These are phyloP conservation scores for Globisporangium sylvaticum DNA, from an alignment of 352 stramenopile species.

Conservation along the genomic window DNA sequence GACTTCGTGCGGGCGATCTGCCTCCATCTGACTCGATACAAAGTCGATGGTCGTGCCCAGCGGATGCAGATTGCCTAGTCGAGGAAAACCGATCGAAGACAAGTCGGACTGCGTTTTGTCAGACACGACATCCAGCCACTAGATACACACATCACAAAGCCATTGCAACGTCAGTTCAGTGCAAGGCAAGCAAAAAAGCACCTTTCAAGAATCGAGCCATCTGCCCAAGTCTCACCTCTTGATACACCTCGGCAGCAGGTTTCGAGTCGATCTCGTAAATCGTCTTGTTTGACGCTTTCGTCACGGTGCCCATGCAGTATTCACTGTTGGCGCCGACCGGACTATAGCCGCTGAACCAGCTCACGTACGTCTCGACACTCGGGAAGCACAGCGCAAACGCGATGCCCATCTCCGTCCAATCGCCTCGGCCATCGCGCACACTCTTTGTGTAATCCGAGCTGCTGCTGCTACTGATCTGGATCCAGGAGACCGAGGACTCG, in stretches of 20 bases:
- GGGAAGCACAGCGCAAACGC: slow-evolving; percentile 82
- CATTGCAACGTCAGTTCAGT: background rate
- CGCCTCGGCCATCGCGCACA: slow-evolving; percentile 59
- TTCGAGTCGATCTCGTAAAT: slow-evolving; percentile 87
- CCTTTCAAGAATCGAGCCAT: background rate
- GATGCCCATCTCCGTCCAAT: slow-evolving; percentile 79
- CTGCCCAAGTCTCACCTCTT: slow-evolving; percentile 39
- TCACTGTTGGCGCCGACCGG: slow-evolving; percentile 67
- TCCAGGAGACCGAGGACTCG: slow-evolving; percentile 70
- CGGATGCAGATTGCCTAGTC: slow-evolving; percentile 78
- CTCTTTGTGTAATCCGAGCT: slow-evolving; percentile 78
- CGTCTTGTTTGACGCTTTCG: slow-evolving; percentile 80
- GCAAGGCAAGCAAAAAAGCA: background rate
- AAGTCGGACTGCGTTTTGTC: slow-evolving; percentile 72
- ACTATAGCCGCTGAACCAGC: slow-evolving; percentile 87
- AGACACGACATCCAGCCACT: slow-evolving; percentile 79
- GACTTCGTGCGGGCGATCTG: slow-evolving; percentile 44
- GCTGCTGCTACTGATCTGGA: slow-evolving; percentile 85
- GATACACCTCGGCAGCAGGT: slow-evolving; percentile 75
- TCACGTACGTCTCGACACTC: slow-evolving; percentile 83
- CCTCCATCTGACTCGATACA: slow-evolving; percentile 65
- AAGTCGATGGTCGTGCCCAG: slow-evolving; percentile 82
- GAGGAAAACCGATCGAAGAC: slow-evolving; percentile 73
- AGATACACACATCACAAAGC: background rate
- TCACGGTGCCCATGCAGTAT: slow-evolving; percentile 84